Conservation (phyloP, 2,329 filamentous ascomycete species). For the Sphaerulina musiva region DNA sequence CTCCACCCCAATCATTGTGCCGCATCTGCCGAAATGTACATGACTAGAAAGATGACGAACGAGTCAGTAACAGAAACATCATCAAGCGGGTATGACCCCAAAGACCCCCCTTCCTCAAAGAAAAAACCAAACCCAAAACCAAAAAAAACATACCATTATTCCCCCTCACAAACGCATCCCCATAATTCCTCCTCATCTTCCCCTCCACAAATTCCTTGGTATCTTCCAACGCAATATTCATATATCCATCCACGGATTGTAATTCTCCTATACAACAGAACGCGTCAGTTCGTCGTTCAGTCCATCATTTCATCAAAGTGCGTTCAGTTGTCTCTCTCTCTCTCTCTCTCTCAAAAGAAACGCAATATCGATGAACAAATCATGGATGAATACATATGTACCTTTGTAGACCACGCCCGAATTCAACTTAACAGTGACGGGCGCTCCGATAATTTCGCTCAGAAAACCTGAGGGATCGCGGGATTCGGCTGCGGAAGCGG, state of each 20-base stretch:
- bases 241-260: conserved; percentile 96
- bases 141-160: conserved; percentile 67
- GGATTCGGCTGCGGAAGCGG: conserved; percentile 49
- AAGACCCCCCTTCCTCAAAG: neutral
- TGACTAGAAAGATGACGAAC: conserved; percentile 44
- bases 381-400: conserved; percentile 33
- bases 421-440: conserved; percentile 95
- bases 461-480: conserved; percentile 93
- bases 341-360: too few species aligned
- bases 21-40: conserved; percentile 61
- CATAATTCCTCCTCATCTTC: conserved; percentile 72
- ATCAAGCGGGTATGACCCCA: neutral
- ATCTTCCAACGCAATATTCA: conserved; percentile 98
- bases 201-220: conserved; percentile 88
- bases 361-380: too few species aligned
- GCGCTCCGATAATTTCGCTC: conserved; percentile 85
- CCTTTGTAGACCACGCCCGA: conserved; percentile 98
- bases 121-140: too few species aligned
- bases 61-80: neutral
- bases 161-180: conserved; percentile 89
- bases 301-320: neutral
- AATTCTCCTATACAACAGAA: conserved; percentile 63
- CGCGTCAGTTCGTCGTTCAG: too few species aligned
- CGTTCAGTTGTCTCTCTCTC: too few species aligned
- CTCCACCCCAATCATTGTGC: conserved; percentile 3